Conservation (phyloP, 2,329 filamentous ascomycete species). For the Colletotrichum sp. region DNA sequence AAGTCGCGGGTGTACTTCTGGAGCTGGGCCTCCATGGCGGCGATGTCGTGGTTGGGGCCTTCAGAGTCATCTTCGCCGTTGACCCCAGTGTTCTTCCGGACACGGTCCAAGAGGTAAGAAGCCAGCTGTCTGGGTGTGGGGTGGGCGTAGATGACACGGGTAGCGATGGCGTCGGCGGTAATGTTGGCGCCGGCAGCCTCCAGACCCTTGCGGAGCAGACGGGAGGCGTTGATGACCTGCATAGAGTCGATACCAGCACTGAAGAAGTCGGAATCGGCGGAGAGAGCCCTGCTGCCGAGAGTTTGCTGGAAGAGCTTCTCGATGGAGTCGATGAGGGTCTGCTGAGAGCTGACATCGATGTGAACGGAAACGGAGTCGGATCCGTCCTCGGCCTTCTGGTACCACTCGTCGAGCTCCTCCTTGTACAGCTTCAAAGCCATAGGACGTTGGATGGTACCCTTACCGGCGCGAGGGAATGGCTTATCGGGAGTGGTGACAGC, state of each 20-base stretch:
- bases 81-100: not conserved
- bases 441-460: slow-evolving; percentile 50
- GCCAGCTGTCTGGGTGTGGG: slow-evolving; percentile 40
- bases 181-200: slow-evolving; percentile 34
- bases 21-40: slow-evolving; percentile 37
- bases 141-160: slow-evolving; percentile 43
- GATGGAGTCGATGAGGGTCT: slow-evolving; percentile 28
- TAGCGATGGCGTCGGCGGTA: slow-evolving; percentile 38
- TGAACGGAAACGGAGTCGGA: slow-evolving; percentile 47
- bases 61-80: slow-evolving; percentile 8
- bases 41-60: slow-evolving; percentile 24
- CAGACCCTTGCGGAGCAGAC: slow-evolving; percentile 38
- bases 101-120: slow-evolving; percentile 31
- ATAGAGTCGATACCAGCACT: slow-evolving; percentile 43
- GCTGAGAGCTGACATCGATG: slow-evolving; percentile 35
- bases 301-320: slow-evolving; percentile 24
- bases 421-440: slow-evolving; percentile 44
- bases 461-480: slow-evolving; percentile 49
- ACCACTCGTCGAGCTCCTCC: slow-evolving; percentile 47
- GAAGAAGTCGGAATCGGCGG: slow-evolving; percentile 41
- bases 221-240: slow-evolving; percentile 39
- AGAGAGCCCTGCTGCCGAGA: slow-evolving; percentile 21
- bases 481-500: slow-evolving; percentile 41
- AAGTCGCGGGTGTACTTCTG: slow-evolving; percentile 39
- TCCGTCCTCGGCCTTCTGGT: slow-evolving; percentile 39